Evolutionary conservation across 2,329 filamentous ascomycete species (phyloP).

Genomic region (Aspergillus sp.): DNA sequence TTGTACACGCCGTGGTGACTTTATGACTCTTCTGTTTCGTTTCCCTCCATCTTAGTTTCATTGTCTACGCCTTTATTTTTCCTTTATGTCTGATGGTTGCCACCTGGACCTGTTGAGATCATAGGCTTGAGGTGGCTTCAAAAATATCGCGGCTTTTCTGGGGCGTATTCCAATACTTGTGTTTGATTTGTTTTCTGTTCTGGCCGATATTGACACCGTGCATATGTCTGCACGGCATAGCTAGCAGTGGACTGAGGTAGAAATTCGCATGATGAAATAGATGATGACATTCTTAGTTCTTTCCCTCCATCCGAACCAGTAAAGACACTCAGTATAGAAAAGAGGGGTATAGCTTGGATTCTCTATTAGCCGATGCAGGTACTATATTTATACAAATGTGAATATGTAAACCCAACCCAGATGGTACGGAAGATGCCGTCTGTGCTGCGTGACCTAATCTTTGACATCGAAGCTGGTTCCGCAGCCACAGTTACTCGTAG

Average conservation of each 20-base stretch:
- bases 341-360: conserved; percentile 26
- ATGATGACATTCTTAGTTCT: conserved; percentile 15
- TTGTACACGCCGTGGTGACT: too few relatives aligned
- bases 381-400: conserved; percentile 17
- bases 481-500: conserved; percentile 93
- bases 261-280: conserved; percentile 19
- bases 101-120: conserved; percentile 9
- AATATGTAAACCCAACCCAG: not conserved
- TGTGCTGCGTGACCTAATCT: conserved; percentile 36
- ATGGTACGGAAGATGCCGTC: too few relatives aligned
- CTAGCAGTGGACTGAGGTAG: conserved; percentile 11
- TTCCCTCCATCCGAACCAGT: not conserved
- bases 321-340: conserved; percentile 4
- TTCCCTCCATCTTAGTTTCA: conserved; percentile 7
- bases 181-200: conserved; percentile 13
- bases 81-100: conserved; percentile 11
- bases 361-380: conserved; percentile 18
- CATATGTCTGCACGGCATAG: conserved; percentile 1
- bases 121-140: conserved; percentile 17
- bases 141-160: conserved; percentile 19
- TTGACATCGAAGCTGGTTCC: conserved; percentile 97
- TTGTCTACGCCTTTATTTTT: conserved; percentile 14
- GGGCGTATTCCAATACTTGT: conserved; percentile 18
- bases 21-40: conserved; percentile 2
- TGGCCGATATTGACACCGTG: conserved; percentile 10